phyloP scores from a whole-genome alignment of 2,329 filamentous ascomycete genomes.

The Sclerotinia glacialis region DNA sequence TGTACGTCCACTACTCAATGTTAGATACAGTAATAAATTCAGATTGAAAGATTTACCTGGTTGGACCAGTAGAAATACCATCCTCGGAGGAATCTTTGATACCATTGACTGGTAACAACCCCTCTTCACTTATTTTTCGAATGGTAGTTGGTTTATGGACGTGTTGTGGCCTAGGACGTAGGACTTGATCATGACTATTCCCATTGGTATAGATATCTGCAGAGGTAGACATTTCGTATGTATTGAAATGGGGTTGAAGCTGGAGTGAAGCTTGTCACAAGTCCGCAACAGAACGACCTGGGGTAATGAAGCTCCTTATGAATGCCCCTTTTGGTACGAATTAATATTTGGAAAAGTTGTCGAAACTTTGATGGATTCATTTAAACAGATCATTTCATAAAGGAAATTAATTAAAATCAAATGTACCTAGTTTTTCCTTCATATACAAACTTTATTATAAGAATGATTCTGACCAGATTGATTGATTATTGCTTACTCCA shows the following conservation, averaged over 20 bases:
- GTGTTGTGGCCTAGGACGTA: constrained; percentile 36
- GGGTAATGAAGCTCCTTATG: constrained; percentile 4
- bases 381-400: constrained; percentile 16
- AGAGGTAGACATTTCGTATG: constrained; percentile 36
- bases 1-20: constrained; percentile 63
- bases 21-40: constrained; percentile 21
- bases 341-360: background rate
- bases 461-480: background rate
- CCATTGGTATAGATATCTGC: constrained; percentile 33
- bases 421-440: background rate
- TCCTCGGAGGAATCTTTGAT: constrained; percentile 26
- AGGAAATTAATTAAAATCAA: background rate
- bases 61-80: constrained; percentile 28
- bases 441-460: background rate
- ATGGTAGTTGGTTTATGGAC: constrained; percentile 33
- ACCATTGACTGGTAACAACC: constrained; percentile 25
- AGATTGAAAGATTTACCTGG: background rate
- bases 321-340: constrained; percentile 20
- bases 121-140: constrained; percentile 33
- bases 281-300: background rate
- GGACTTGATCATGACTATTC: constrained; percentile 37
- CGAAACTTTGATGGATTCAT: background rate
- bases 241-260: background rate
- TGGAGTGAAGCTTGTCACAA: constrained; percentile 5
- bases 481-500: constrained; percentile 4